Conservation (phyloP, 2,329 filamentous ascomycete species). For the Monilinia polystroma region DNA sequence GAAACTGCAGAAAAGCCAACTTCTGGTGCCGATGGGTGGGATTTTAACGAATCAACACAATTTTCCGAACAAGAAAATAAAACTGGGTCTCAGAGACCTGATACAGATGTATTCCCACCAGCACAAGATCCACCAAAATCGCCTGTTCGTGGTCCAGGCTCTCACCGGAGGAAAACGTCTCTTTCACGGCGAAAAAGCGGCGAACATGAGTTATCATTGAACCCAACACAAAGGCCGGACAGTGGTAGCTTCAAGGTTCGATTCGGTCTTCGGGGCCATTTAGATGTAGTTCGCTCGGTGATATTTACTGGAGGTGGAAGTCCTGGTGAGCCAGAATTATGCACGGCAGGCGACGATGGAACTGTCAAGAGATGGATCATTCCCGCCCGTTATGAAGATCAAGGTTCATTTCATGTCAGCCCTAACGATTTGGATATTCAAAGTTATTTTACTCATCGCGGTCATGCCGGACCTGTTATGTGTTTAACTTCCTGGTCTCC, state of each 20-base stretch:
- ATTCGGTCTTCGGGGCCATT: constrained; percentile 86
- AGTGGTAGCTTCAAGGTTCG: constrained; percentile 83
- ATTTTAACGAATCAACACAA: constrained; percentile 76
- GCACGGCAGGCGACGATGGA: constrained; percentile 92
- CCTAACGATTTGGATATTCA: constrained; percentile 80
- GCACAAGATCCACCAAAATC: constrained; percentile 78
- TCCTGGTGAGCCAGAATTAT: constrained; percentile 93
- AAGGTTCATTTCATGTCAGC: constrained; percentile 46
- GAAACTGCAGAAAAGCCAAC: constrained; percentile 50
- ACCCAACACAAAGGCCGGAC: constrained; percentile 62
- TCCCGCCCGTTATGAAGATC: constrained; percentile 71
- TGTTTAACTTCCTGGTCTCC: constrained; percentile 84
- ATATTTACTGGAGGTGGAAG: constrained; percentile 97
- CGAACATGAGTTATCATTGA: constrained; percentile 62
- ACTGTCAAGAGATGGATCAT: constrained; percentile 97
- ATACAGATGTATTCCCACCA: constrained; percentile 85
- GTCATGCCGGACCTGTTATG: constrained; percentile 87
- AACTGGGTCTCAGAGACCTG: constrained; percentile 64
- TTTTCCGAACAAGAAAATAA: constrained; percentile 57
- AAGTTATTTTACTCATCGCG: constrained; percentile 92
- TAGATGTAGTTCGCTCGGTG: constrained; percentile 90
- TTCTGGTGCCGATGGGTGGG: constrained; percentile 76
- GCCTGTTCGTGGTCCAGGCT: constrained; percentile 65
- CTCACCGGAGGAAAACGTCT: constrained; percentile 78
- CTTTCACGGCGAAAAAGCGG: constrained; percentile 68